Conservation (phyloP, 164 flowering plant species). For the Amborella trichopoda region DNA sequence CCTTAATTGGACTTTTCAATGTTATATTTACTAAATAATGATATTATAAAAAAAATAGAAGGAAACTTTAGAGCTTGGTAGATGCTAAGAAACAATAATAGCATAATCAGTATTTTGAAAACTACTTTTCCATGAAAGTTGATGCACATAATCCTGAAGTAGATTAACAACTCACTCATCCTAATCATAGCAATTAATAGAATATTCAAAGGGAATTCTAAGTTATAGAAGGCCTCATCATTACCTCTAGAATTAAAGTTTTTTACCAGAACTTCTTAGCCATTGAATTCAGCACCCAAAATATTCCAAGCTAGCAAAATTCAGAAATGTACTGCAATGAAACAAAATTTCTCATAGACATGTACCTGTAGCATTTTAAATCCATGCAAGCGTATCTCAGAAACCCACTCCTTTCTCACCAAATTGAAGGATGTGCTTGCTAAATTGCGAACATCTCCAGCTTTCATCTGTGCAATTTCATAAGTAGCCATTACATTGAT, state of each 20-base stretch:
- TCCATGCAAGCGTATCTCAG: conserved; percentile 87
- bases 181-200: background rate
- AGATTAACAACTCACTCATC: background rate
- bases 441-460: conserved; percentile 69
- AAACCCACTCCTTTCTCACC: conserved; percentile 75
- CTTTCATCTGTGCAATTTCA: conserved; percentile 46
- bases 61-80: no score
- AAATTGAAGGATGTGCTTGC: conserved; percentile 63
- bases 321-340: background rate
- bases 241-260: background rate
- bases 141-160: no score
- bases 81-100: no score
- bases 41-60: no score
- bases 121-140: no score
- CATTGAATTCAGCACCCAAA: background rate
- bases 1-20: no score
- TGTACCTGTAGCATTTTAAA: conserved; percentile 89
- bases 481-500: background rate
- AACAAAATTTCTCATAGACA: background rate
- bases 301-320: no score
- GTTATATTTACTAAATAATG: no score
- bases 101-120: no score
- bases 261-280: background rate
- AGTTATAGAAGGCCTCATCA: background rate
- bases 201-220: background rate